A percentile compares a stretch with the other conserved stretches of the same genome.
phyloP scores from a whole-genome alignment of 805 yeast species.

The Schwanniomyces vanrijiae region DNA sequence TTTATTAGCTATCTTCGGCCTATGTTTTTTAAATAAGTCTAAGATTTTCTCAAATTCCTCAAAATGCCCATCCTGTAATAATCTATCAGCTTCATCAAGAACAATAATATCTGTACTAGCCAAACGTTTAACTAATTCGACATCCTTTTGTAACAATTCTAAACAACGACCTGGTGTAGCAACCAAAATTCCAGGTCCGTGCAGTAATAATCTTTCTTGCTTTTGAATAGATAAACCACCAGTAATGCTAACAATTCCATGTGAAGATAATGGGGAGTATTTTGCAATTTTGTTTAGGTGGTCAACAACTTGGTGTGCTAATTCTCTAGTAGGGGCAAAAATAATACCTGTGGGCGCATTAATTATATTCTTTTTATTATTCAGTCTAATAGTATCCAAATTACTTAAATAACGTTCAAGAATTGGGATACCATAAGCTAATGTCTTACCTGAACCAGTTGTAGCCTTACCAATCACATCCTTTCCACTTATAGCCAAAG shows the following conservation, averaged over 20 bases:
- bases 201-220: constrained; percentile 76
- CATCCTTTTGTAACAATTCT: constrained; percentile 70
- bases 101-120: constrained; percentile 56
- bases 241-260: constrained; percentile 74
- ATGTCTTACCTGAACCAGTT: constrained; percentile 96
- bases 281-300: constrained; percentile 64
- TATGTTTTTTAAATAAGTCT: constrained; percentile 55
- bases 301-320: constrained; percentile 88
- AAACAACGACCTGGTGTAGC: constrained; percentile 95
- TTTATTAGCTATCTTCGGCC: constrained; percentile 38
- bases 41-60: constrained; percentile 83
- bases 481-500: constrained; percentile 65
- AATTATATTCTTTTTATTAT: constrained; percentile 15
- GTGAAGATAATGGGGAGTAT: constrained; percentile 50
- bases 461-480: constrained; percentile 96
- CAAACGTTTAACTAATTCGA: constrained; percentile 41
- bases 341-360: constrained; percentile 69
- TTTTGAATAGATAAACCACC: constrained; percentile 96
- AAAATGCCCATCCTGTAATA: constrained; percentile 94
- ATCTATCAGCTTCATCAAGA: constrained; percentile 93
- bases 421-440: constrained; percentile 93
- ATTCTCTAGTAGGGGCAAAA: constrained; percentile 94
- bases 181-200: constrained; percentile 77
- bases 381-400: constrained; percentile 13
- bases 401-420: constrained; percentile 58